These are phyloP conservation scores for Debaryomyces nepalensis DNA, from an alignment of 1,139 yeast genomes.

Conservation along the genomic window DNA sequence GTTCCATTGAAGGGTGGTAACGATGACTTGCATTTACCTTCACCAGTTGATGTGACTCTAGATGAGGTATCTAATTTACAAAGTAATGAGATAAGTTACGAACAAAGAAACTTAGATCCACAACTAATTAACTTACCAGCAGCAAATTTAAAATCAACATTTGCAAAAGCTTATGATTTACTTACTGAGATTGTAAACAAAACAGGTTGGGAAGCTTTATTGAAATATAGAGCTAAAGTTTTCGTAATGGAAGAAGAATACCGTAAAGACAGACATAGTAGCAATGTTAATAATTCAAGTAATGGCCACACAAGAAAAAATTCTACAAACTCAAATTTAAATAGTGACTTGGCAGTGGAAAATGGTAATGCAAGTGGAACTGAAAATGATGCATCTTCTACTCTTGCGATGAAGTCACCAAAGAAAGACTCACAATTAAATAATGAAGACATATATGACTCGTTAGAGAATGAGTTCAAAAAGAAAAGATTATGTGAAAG, in stretches of 20 bases:
- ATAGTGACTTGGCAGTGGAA: constrained; percentile 16
- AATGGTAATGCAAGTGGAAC: constrained; percentile 14
- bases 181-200: constrained; percentile 71
- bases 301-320: constrained; percentile 23
- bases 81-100: constrained; percentile 54
- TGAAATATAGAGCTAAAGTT: constrained; percentile 77
- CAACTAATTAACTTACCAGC: constrained; percentile 75
- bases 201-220: constrained; percentile 89
- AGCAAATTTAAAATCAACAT: constrained; percentile 75
- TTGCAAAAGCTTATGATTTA: constrained; percentile 77
- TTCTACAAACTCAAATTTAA: constrained; percentile 22
- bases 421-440: constrained; percentile 22
- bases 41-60: constrained; percentile 77
- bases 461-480: constrained; percentile 52
- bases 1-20: constrained; percentile 59
- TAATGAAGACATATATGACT: constrained; percentile 18
- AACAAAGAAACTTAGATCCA: constrained; percentile 65
- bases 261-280: constrained; percentile 44
- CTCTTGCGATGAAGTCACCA: constrained; percentile 46
- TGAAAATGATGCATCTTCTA: constrained; percentile 38
- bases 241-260: constrained; percentile 97
- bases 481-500: constrained; percentile 88
- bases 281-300: constrained; percentile 10
- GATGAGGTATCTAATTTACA: constrained; percentile 63
- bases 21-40: constrained; percentile 71